Conservation (phyloP, 2,329 filamentous ascomycete genomes). For the Onygenales sp. region DNA sequence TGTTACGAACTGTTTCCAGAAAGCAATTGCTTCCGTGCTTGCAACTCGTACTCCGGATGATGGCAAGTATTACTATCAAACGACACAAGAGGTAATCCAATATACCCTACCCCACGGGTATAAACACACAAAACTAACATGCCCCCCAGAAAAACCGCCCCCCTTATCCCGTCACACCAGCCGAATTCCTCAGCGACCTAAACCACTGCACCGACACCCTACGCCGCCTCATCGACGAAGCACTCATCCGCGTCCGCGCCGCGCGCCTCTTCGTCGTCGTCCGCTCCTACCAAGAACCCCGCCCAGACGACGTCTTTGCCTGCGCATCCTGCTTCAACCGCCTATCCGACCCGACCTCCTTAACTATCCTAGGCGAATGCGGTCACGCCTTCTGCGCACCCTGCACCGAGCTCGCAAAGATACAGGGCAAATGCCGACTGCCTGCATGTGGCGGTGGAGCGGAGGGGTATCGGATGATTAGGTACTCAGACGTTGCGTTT, state of each 20-base stretch:
- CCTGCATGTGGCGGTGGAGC: constrained; percentile 32
- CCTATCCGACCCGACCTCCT: constrained; percentile 18
- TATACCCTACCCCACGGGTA: not conserved
- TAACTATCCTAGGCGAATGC: constrained; percentile 39
- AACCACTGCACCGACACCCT: constrained; percentile 16
- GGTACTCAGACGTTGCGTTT: constrained; percentile 9
- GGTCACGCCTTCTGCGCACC: constrained; percentile 42
- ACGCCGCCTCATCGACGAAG: constrained; percentile 19
- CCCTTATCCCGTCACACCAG: constrained; percentile 7
- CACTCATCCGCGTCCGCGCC: constrained; percentile 23
- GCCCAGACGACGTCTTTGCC: constrained; percentile 6
- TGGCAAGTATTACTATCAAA: constrained; percentile 21
- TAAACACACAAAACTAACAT: not conserved
- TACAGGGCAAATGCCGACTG: constrained; percentile 29
- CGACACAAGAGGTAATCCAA: constrained; percentile 7
- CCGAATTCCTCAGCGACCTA: constrained; percentile 12
- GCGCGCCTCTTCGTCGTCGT: constrained; percentile 24
- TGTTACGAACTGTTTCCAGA: constrained; percentile 16
- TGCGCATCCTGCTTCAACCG: constrained; percentile 26
- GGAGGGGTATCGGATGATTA: constrained; percentile 32
- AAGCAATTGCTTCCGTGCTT: constrained; percentile 15
- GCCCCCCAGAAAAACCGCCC: constrained; percentile 6
- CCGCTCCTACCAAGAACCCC: constrained; percentile 17
- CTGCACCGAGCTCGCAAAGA: constrained; percentile 23
- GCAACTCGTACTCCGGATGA: constrained; percentile 14